phyloP scores from a whole-genome alignment of 192 early-diverging fungal genomes.

The Dispira simplex region DNA sequence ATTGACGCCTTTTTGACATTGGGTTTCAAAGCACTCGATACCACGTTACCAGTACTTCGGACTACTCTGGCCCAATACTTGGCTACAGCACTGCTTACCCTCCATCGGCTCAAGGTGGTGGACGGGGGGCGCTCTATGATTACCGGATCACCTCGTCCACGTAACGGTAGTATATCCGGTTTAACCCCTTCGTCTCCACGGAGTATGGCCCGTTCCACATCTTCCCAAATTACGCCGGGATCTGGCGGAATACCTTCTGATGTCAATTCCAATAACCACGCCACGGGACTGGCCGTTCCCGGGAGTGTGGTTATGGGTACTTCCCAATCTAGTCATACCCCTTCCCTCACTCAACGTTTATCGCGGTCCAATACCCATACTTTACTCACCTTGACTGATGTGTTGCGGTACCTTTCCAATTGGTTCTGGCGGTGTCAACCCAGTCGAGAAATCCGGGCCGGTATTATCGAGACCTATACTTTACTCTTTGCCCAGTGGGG shows the following conservation, averaged over 20 bases:
- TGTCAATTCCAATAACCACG: background rate
- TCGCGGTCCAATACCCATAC: constrained; percentile 10
- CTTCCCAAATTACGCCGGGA: background rate
- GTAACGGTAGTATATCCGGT: background rate
- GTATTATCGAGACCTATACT: constrained; percentile 66
- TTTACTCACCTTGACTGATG: constrained; percentile 42
- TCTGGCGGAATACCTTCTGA: background rate
- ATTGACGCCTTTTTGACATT: constrained; percentile 12
- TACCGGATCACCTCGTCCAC: background rate
- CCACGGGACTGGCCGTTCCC: background rate
- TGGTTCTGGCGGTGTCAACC: constrained; percentile 41
- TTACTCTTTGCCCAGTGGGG: constrained; percentile 57
- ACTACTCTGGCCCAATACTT: constrained; percentile 1
- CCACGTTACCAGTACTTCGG: constrained; percentile 2
- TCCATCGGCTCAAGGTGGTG: constrained; percentile 7
- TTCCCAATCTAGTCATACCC: background rate
- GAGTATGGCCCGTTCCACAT: background rate
- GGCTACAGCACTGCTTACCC: background rate
- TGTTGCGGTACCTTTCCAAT: constrained; percentile 44
- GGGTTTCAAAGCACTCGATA: constrained; percentile 3
- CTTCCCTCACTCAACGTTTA: constrained; percentile 8
- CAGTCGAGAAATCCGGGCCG: constrained; percentile 54
- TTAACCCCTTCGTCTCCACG: background rate
- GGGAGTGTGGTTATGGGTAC: constrained; percentile 2
- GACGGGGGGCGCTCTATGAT: background rate